Base-by-base conservation (phyloP, 805 yeast species). In the Yamadazyma insecticola region DNA sequence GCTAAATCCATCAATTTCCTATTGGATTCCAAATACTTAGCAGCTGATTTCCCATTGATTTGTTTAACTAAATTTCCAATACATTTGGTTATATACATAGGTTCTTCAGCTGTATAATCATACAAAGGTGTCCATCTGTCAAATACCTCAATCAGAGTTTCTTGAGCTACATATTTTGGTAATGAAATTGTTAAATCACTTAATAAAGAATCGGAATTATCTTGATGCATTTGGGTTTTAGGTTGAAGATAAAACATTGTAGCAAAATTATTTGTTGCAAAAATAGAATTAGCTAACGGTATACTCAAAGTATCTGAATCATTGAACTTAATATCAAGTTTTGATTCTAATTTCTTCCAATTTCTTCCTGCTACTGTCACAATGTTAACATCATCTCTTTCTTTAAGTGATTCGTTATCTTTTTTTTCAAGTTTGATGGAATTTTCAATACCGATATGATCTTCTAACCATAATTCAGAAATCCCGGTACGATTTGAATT, bases 11-110 rank as follows among this genome's bases (percentile, higher is more conserved):
- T 62, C 29, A 73, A 55, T 27, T 43, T 38, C 7, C 49, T 45
- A 44, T 70, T 72, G 4, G 56, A 53, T 40, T 76, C 80, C 32
- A 81, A 54, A 37, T 53, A 73, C 20, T 65, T 62, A 0, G 87
- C 70, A 0, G 88, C 86, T 0, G 85, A 67, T 32, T 55, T 45
- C 16, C 57, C 54, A 45, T 81, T 70, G 37, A 81, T 67, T 5
- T 65, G 44, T 49, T 78, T 77, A 40, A 81, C 59, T 51, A 81
- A 61, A 48, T 81, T 81, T 7, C 78, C 81, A 4, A 67, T 62
- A 34, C 63, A 63, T 3, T 60, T 51, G 0, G 85, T 75, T 31
- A 81, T 60, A 4, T 44, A 36, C 30, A 75, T 57, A 18, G 49
- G 50, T 5, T 39, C 43, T 5, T 43, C 45, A 1, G 44, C 26